phyloP scores from a whole-genome alignment of 768 basidiomycete species.

The Multifurca ochricompacta region DNA sequence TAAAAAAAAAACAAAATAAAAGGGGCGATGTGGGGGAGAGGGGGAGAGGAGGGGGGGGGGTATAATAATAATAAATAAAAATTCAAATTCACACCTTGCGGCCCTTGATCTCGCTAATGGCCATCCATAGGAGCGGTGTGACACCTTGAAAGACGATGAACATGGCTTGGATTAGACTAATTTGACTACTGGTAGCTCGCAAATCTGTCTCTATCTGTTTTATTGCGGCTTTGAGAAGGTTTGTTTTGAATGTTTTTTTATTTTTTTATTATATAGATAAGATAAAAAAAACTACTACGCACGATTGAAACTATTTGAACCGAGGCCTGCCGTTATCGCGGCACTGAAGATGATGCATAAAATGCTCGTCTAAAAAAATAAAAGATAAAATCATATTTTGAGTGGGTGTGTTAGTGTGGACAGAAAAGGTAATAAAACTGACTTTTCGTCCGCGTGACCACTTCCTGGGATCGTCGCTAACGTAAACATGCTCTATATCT shows the following conservation, averaged over 20 bases:
- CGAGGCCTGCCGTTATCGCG: constrained; percentile 50
- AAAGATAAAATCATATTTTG: not conserved
- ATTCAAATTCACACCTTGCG: constrained; percentile 43
- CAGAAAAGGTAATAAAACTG: constrained; percentile 1
- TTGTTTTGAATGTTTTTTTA: too few relatives aligned
- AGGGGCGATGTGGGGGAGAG: too few relatives aligned
- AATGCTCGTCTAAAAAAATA: constrained; percentile 32
- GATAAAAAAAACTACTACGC: too few relatives aligned
- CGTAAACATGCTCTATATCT: constrained; percentile 46
- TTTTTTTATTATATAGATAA: too few relatives aligned
- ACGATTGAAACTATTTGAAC: constrained; percentile 61
- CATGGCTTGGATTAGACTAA: constrained; percentile 61
- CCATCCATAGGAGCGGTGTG: constrained; percentile 60
- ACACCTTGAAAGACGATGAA: constrained; percentile 69
- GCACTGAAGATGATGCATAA: constrained; percentile 44
- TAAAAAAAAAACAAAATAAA: too few relatives aligned
- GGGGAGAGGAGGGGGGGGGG: too few relatives aligned
- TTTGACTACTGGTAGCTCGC: constrained; percentile 51
- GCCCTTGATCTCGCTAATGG: constrained; percentile 67
- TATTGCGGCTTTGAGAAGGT: constrained; percentile 50
- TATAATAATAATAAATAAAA: constrained; percentile 7
- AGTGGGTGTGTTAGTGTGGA: not conserved
- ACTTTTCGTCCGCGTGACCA: constrained; percentile 56
- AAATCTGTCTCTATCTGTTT: too few relatives aligned
- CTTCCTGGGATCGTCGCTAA: constrained; percentile 52